A percentile compares a stretch with the other conserved stretches of the same genome.
phyloP scores from a whole-genome alignment of 2,329 filamentous ascomycete species.

The Aspergillus fischeri region DNA sequence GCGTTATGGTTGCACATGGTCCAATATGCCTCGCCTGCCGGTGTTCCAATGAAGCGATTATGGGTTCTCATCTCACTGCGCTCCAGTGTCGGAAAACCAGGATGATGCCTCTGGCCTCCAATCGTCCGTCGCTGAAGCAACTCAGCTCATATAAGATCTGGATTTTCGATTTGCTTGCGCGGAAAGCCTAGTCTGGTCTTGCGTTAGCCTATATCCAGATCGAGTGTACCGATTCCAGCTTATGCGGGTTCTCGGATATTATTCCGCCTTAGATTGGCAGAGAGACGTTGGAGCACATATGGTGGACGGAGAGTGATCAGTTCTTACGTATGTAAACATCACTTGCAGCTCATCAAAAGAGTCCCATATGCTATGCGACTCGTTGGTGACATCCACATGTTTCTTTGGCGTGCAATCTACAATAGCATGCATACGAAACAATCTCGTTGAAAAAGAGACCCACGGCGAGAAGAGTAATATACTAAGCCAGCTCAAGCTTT shows the following conservation, averaged over 20 bases:
- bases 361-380: background rate
- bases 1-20: background rate
- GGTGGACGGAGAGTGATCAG: background rate
- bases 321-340: background rate
- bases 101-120: background rate
- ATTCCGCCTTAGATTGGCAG: background rate
- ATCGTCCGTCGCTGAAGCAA: background rate
- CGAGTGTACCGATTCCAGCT: too few species aligned
- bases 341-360: background rate
- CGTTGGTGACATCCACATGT: background rate
- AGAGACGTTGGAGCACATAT: background rate
- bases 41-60: background rate
- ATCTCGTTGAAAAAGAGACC: background rate
- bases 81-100: background rate
- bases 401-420: background rate
- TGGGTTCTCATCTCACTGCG: background rate
- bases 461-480: background rate
- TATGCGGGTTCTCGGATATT: too few species aligned
- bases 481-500: background rate
- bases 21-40: background rate
- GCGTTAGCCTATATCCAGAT: too few species aligned
- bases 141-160: background rate
- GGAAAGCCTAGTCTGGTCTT: background rate
- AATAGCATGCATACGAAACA: background rate
- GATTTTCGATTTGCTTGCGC: too few species aligned